Evolutionary conservation across 2,329 filamentous ascomycete genomes (phyloP), one percentile per base, ranked within the genome.

Genomic region (Exserohilum rostratum): DNA sequence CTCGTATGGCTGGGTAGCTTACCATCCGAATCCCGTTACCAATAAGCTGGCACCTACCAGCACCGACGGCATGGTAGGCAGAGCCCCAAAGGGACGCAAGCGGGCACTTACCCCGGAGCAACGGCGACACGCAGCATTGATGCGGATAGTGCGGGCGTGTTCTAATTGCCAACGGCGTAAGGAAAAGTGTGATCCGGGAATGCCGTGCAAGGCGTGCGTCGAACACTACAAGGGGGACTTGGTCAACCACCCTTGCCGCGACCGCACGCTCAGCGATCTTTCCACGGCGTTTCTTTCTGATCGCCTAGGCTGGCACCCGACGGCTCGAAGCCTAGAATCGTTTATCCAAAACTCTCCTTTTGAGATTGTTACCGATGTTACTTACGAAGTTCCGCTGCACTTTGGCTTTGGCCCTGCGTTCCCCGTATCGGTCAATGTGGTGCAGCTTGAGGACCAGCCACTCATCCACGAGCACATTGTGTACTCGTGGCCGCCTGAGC

Each of bases 121-220:
- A 47, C 68, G 73, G 11, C 68, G 56, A 20, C 60, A 73, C 44
- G 74, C 74, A 15, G 73, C 73, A 15, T 48, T 73, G 45, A 76
- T 76, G 72, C 66, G 74, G 6, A 61, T 72, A 10, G 56, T 75
- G 20, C 65, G 66, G 6, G 69, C 72, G 5, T 76, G 74, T 50
- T 67, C 65, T 1, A 75, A 73, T 22, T 76, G 74, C 50, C 68
- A 70, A 58, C 63, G 65, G 56, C 60, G 73, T 18, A 73, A 75
- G 48, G 72, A 71, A 57, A 70, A 68, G 46, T 77, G 75, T 45
- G 75, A 77, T 44, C 64, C 69, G n/a, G 75, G 75, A 0, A 73
- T 69, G 31, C 75, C 75, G 10, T 77, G 75, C 64, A 70, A 66
- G 33, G 65, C 73, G 1, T 77, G 75, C 42, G 57, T 77, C 20